Evolutionary conservation across 2,329 filamentous ascomycete genomes (phyloP).

Genomic region (Teratosphaeria gauchensis): DNA sequence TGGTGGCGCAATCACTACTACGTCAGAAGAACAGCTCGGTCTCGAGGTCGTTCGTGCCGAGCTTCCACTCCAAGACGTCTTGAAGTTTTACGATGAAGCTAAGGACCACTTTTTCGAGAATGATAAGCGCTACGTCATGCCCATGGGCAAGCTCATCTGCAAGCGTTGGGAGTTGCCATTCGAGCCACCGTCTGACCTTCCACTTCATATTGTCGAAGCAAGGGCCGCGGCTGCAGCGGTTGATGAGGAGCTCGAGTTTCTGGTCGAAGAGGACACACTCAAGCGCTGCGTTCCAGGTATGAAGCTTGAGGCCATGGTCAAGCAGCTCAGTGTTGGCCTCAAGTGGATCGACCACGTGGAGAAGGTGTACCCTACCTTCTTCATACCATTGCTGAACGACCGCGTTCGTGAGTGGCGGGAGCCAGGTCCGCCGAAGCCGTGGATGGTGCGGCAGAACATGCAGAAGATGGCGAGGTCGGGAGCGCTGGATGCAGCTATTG

Average conservation of each 20-base stretch:
- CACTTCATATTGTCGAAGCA: constrained; percentile 5
- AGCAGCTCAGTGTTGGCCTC: constrained; percentile 20
- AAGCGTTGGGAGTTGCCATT: constrained; percentile 40
- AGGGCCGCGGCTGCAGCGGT: background rate
- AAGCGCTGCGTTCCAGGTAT: constrained; percentile 50
- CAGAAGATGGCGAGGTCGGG: constrained; percentile 4
- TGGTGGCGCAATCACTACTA: constrained; percentile 26
- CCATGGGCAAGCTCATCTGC: constrained; percentile 46
- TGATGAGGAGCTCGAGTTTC: constrained; percentile 44
- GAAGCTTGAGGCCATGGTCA: constrained; percentile 32
- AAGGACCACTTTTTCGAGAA: constrained; percentile 28
- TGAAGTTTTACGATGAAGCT: constrained; percentile 18
- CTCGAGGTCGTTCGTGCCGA: constrained; percentile 52
- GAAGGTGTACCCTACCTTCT: constrained; percentile 35
- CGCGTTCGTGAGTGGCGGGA: constrained; percentile 24
- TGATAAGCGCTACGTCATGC: constrained; percentile 29
- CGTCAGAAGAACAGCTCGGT: constrained; percentile 41
- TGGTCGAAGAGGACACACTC: constrained; percentile 56
- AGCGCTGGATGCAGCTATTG: background rate
- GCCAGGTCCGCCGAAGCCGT: constrained; percentile 17
- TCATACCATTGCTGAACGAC: constrained; percentile 36
- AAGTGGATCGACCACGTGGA: constrained; percentile 30
- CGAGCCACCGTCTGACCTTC: constrained; percentile 16
- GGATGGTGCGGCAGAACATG: constrained; percentile 14
- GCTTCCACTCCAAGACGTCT: constrained; percentile 34